phyloP scores from a whole-genome alignment of 139 green algal species.

The Chlorella sp. region DNA sequence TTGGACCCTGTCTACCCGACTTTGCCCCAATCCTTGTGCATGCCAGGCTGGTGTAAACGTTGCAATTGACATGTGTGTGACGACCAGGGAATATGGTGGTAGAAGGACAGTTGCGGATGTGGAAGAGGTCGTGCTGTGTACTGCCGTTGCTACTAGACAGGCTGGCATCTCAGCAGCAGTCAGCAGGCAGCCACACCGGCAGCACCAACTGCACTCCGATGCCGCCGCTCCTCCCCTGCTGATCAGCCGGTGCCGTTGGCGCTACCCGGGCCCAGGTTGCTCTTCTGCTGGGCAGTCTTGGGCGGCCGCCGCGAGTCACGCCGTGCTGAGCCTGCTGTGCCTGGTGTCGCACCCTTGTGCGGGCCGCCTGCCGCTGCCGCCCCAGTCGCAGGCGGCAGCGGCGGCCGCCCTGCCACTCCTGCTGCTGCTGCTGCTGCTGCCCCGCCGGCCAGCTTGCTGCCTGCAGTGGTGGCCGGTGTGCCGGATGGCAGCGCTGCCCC shows the following conservation, averaged over 20 bases:
- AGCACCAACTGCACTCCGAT: too few species aligned
- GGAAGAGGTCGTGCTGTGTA: too few species aligned
- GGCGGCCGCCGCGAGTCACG: constrained; percentile 9
- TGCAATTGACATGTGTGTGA: too few species aligned
- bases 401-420: background rate
- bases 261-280: background rate
- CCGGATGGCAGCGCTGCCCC: background rate
- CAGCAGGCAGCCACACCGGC: too few species aligned
- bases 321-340: constrained; percentile 9
- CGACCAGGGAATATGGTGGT: too few species aligned
- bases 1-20: too few species aligned
- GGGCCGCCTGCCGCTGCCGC: constrained; percentile 1
- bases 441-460: background rate
- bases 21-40: too few species aligned
- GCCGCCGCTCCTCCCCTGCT: too few species aligned
- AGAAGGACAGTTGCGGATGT: too few species aligned
- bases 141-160: too few species aligned
- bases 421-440: background rate
- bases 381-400: background rate
- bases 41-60: too few species aligned
- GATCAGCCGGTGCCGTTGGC: background rate
- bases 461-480: constrained; percentile 7
- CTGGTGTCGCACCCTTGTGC: background rate
- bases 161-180: too few species aligned
- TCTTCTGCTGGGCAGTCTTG: constrained; percentile 9